phyloP scores from a whole-genome alignment of 768 basidiomycete genomes.

The Auriscalpium orientale region DNA sequence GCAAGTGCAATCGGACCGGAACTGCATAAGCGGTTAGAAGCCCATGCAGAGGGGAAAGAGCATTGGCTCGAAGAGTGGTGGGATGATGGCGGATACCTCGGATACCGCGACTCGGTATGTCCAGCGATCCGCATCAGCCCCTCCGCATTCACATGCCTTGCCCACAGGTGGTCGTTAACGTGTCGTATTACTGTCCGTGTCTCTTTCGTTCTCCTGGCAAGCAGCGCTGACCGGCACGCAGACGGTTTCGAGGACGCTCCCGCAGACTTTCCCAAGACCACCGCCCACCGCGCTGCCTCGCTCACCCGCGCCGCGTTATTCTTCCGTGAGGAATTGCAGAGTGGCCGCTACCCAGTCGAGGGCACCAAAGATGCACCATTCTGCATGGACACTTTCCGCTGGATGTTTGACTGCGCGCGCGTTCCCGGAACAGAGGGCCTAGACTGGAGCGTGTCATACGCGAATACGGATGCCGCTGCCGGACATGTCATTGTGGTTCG shows the following conservation, averaged over 20 bases:
- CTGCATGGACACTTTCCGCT: slow-evolving; percentile 86
- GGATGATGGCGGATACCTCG: slow-evolving; percentile 79
- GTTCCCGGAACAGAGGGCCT: slow-evolving; percentile 64
- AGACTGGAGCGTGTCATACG: slow-evolving; percentile 73
- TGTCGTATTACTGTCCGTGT: slow-evolving; percentile 85
- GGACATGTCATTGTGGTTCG: slow-evolving; percentile 85
- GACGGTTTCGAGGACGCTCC: slow-evolving; percentile 76
- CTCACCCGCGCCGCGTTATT: slow-evolving; percentile 65
- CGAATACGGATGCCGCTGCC: slow-evolving; percentile 44
- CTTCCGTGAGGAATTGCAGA: slow-evolving; percentile 63
- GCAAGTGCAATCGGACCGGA: slow-evolving; percentile 32
- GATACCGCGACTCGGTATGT: slow-evolving; percentile 78
- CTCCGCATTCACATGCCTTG: slow-evolving; percentile 1
- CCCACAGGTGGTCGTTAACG: slow-evolving; percentile 70
- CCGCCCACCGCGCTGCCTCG: slow-evolving; percentile 66
- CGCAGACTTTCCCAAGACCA: slow-evolving; percentile 45
- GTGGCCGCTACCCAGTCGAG: slow-evolving; percentile 57
- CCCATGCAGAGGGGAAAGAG: slow-evolving; percentile 41
- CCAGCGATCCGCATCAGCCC: not conserved
- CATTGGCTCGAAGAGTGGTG: slow-evolving; percentile 96
- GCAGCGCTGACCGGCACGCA: slow-evolving; percentile 20
- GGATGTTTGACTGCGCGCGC: slow-evolving; percentile 91
- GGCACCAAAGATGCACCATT: slow-evolving; percentile 58
- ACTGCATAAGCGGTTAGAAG: slow-evolving; percentile 59
- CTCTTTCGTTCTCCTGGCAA: not conserved